Base-by-base conservation (phyloP, 2,329 filamentous ascomycete genomes). In the Elsinoe fawcettii region DNA sequence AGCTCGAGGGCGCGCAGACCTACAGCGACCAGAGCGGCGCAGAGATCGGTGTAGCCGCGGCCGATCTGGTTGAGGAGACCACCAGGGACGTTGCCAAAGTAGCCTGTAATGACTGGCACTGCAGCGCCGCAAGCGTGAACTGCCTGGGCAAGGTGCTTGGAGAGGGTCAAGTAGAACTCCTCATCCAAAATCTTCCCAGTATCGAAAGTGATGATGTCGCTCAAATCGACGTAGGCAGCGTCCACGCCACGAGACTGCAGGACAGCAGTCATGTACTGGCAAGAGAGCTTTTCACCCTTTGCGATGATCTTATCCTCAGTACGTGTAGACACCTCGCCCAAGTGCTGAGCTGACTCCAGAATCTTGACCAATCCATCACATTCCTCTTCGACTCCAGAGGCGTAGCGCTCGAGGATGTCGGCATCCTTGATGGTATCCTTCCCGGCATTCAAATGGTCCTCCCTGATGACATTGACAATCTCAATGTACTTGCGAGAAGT, bases 261-360 rank as follows among this genome's bases (percentile, higher is more conserved):
- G 60, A 97, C 73, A 5, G 87, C 84, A 20, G 92, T 82, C 87
- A 99, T 91, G 71, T 93, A 93, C 30, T 86, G 82, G 72, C 92
- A 97, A 73, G 90, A 95, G 63, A 99, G 77, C 75, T 96, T 97
- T 79, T 99, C 93, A 57, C 93, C 93, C 64, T 93, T 90, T 70
- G 90, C 95, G 60, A 97, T 86, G 61, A 99, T 89, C 64, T 92
- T 87, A 65, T 81, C 78, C 68, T 78, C 78, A 5, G 74, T 77
- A 58, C 75, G 73, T 54, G 68, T 71, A 18, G 76, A 78, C 49
- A 81, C 73, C 57, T 79, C 78, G 61, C 75, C 75, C 59, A 81
- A 65, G 60, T 72, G 77, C 66, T 84, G 82, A 20, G 83, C 81
- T 18, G 81, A 82, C 65, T 83, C 80, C 56, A 86, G 69, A 41